Evolutionary conservation across 2,329 filamentous ascomycete species (phyloP).

Genomic region (Calonectria montana): DNA sequence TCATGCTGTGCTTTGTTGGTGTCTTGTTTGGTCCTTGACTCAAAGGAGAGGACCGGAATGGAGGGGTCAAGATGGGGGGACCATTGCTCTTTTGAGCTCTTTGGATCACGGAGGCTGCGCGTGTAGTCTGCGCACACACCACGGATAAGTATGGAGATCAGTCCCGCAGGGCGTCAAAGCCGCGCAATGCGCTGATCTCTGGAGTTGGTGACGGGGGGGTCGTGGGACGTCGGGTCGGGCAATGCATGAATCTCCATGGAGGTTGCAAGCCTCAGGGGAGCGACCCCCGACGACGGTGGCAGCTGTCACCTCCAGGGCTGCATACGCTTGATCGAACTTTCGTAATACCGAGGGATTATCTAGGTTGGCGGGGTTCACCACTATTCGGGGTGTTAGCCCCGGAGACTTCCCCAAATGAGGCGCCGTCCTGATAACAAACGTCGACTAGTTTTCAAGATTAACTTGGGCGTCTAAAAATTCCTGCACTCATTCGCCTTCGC

Average conservation of each 20-base stretch:
- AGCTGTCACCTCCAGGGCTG: background rate
- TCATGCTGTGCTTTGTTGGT: conserved; percentile 6
- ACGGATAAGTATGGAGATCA: conserved; percentile 7
- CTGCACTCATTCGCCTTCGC: background rate
- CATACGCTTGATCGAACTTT: conserved; percentile 1
- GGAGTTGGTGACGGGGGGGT: background rate
- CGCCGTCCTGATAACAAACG: background rate
- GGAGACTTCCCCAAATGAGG: background rate
- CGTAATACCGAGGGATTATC: conserved; percentile 9
- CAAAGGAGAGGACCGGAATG: background rate
- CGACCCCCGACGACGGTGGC: background rate
- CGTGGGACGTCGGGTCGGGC: background rate
- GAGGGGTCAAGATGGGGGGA: background rate
- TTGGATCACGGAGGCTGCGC: background rate
- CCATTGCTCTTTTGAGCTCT: conserved; percentile 6
- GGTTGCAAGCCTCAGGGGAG: conserved; percentile 2
- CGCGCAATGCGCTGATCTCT: conserved; percentile 8
- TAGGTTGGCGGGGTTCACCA: conserved; percentile 14
- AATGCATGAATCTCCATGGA: conserved; percentile 2
- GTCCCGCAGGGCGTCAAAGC: conserved; percentile 1
- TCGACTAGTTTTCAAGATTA: background rate
- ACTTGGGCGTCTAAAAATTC: background rate
- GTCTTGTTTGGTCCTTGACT: conserved; percentile 5
- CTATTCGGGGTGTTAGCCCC: background rate
- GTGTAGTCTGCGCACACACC: no score